Percentiles rank a stretch among this genome's conserved stretches.
Evolutionary conservation across 2,329 filamentous ascomycete species (phyloP).

Genomic region (Dactylellina haptotyla): DNA sequence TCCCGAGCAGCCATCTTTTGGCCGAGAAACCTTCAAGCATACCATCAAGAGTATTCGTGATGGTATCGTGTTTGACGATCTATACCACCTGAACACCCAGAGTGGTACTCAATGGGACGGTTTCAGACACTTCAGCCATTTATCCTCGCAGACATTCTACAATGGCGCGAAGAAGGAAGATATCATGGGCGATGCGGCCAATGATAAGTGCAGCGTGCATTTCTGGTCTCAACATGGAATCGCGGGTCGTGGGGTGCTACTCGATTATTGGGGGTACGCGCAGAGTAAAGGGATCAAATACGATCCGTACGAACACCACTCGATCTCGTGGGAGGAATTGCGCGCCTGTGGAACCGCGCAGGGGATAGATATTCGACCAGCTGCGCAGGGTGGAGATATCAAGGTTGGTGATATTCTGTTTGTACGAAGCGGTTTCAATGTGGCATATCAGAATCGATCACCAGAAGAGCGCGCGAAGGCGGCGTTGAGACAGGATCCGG

Average conservation of each 20-base stretch:
- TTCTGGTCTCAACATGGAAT: slow-evolving; percentile 61
- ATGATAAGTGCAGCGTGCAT: slow-evolving; percentile 44
- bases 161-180: slow-evolving; percentile 58
- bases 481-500: not conserved
- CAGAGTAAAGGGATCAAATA: slow-evolving; percentile 66
- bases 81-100: slow-evolving; percentile 69
- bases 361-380: slow-evolving; percentile 70
- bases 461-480: slow-evolving; percentile 57
- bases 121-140: slow-evolving; percentile 65
- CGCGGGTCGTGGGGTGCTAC: slow-evolving; percentile 68
- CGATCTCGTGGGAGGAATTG: slow-evolving; percentile 68
- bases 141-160: slow-evolving; percentile 63
- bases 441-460: slow-evolving; percentile 67
- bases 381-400: slow-evolving; percentile 56
- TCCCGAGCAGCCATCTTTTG: slow-evolving; percentile 67
- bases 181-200: slow-evolving; percentile 25
- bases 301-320: slow-evolving; percentile 66
- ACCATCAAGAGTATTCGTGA: slow-evolving; percentile 65
- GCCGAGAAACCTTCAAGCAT: slow-evolving; percentile 67
- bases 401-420: slow-evolving; percentile 72
- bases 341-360: slow-evolving; percentile 70
- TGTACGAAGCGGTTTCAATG: slow-evolving; percentile 72
- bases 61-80: slow-evolving; percentile 64
- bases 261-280: slow-evolving; percentile 67
- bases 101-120: slow-evolving; percentile 69